These are phyloP conservation scores for Cutaneotrichosporon daszewskae DNA, from an alignment of 1,284 basidiomycete species.

Conservation along the genomic window DNA sequence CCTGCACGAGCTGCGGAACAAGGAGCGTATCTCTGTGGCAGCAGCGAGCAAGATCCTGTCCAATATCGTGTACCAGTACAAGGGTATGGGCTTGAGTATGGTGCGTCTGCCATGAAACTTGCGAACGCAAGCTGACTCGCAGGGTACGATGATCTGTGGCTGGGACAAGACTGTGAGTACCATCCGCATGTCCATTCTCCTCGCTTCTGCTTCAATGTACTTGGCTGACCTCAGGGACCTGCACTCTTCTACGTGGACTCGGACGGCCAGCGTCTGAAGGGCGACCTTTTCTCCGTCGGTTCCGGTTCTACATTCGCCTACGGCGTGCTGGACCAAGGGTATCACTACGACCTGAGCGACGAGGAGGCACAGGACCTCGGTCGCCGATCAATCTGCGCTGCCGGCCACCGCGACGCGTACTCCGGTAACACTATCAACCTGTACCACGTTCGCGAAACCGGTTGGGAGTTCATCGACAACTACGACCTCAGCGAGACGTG, in stretches of 20 bases:
- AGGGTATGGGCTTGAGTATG: slow-evolving; percentile 99
- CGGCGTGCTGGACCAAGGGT: slow-evolving; percentile 88
- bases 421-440: slow-evolving; percentile 96
- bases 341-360: slow-evolving; percentile 87
- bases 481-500: slow-evolving; percentile 48
- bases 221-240: slow-evolving; percentile 62
- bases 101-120: slow-evolving; percentile 56
- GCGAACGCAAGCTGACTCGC: slow-evolving; percentile 6
- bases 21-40: slow-evolving; percentile 95
- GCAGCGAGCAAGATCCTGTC: slow-evolving; percentile 96
- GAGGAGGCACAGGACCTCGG: slow-evolving; percentile 95
- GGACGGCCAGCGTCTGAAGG: slow-evolving; percentile 90
- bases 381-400: slow-evolving; percentile 90
- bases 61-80: slow-evolving; percentile 97
- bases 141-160: slow-evolving; percentile 99
- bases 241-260: slow-evolving; percentile 97
- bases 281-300: slow-evolving; percentile 95
- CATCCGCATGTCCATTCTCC: too few species aligned
- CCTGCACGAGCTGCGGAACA: slow-evolving; percentile 92
- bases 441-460: slow-evolving; percentile 89
- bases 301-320: slow-evolving; percentile 98
- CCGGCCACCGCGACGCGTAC: slow-evolving; percentile 95
- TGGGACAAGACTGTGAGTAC: slow-evolving; percentile 97
- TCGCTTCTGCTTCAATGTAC: too few species aligned
- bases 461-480: slow-evolving; percentile 76